Base-by-base conservation (phyloP, 177 flowering plant genomes). In the Vitis hybrid region DNA sequence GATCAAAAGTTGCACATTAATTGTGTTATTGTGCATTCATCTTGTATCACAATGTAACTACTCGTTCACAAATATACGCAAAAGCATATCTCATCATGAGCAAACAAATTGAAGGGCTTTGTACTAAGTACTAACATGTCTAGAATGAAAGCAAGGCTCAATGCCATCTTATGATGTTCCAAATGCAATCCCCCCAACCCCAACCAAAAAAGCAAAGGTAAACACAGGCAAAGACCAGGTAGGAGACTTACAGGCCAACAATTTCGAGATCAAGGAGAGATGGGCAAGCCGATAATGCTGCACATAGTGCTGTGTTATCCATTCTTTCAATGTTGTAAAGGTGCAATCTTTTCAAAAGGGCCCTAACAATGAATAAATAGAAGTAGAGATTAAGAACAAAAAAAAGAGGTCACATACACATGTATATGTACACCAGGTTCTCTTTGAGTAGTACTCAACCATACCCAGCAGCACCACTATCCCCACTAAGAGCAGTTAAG, bases 311-410 rank as follows among this genome's bases (percentile, higher is more conserved):
- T 50, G 90, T 48, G 56, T 75, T 85, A 70, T 92, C 97, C 86
- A 94, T 80, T 75, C 89, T 83, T 55, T 90, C 98, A 76, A 92
- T 86, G 66, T 94, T 91, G 82, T 91, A 89, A 64, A 94, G 92
- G 80, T 91, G 89, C 81, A 94, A 70, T 69, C 76, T 83, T 82
- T 82, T 88, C 86, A 94, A 79, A 21, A 81, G 86, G 65, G 85
- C 74, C 86, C 98, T 94, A 56, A 23, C 30, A 63, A 71, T 48
- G 71, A 5, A 40, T 40, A 50, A 72, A 52, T 10, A 58, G 62
- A 12, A 52, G 40, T 52, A 34, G 55, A 32, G 32, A 8, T 64
- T 58, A 71, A 67, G 54, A 67, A 40, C 6, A 57, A 10, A 64
- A 64, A 64, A 14, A 19, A 52, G 21, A 69, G 52, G 48, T 59